Evolutionary conservation across 257 asterid species (phyloP).

Genomic region (Striga asiatica): DNA sequence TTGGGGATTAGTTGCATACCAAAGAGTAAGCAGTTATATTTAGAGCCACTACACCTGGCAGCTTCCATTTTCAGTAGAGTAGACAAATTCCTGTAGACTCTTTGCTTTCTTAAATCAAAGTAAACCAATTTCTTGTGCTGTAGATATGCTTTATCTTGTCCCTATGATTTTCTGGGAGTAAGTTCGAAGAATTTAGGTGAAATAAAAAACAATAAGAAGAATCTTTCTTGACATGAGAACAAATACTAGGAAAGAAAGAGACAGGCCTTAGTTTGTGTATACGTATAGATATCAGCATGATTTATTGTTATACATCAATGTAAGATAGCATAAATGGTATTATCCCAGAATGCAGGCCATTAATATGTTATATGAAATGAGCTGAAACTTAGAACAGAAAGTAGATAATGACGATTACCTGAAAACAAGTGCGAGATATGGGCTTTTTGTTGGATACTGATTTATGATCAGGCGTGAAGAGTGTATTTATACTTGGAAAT

Average conservation of each 20-base stretch:
- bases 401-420: constrained; percentile 19
- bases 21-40: constrained; percentile 52
- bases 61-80: constrained; percentile 43
- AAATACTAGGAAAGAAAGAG: not conserved
- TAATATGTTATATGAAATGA: not conserved
- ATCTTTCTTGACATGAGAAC: too few relatives aligned
- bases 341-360: constrained; percentile 16
- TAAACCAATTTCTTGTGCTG: not conserved
- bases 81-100: constrained; percentile 3
- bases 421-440: constrained; percentile 10
- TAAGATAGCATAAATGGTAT: not conserved
- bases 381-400: not conserved
- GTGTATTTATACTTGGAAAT: constrained; percentile 22
- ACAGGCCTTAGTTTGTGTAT: not conserved
- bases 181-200: too few relatives aligned
- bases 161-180: too few relatives aligned
- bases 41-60: constrained; percentile 24
- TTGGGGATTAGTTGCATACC: constrained; percentile 34
- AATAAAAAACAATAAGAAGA: too few relatives aligned
- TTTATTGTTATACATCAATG: too few relatives aligned
- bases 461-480: constrained; percentile 5
- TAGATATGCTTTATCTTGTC: too few relatives aligned
- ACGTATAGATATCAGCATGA: too few relatives aligned
- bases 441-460: constrained; percentile 19
- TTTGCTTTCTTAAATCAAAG: not conserved